Conservation (phyloP, 1,139 yeast species). For the Saccharomyces hybrid region DNA sequence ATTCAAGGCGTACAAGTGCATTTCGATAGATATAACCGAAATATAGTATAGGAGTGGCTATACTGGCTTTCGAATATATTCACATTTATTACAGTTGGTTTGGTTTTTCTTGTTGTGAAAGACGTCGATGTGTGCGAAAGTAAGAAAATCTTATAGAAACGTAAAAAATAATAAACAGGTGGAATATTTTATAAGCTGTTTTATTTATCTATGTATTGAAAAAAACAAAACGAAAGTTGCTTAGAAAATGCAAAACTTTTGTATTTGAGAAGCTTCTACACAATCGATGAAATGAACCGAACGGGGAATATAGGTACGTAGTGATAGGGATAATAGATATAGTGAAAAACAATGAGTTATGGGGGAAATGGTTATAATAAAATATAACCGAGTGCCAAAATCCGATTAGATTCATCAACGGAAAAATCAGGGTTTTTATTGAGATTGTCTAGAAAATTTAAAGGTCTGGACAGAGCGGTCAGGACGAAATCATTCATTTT, state of each 20-base stretch:
- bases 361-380: neutral
- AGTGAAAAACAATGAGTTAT: neutral
- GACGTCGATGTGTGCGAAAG: neutral
- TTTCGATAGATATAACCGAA: neutral
- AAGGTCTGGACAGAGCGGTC: neutral
- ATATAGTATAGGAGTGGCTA: neutral
- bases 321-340: neutral
- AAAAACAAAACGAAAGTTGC: neutral
- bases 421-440: neutral
- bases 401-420: neutral
- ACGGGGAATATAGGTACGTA: neutral
- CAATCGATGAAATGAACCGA: neutral
- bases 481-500: neutral
- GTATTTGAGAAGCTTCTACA: neutral
- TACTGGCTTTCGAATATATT: neutral
- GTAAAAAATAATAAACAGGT: neutral
- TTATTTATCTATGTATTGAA: constrained; percentile 14
- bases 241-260: neutral
- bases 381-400: neutral
- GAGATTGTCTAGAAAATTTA: neutral
- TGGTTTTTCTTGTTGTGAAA: neutral
- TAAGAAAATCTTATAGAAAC: neutral
- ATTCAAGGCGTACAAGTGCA: neutral
- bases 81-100: neutral
- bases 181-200: neutral